Percentiles rank a stretch among this genome's conserved stretches.
Conservation (phyloP, 805 yeast species). For the Starmera pachycereana region DNA sequence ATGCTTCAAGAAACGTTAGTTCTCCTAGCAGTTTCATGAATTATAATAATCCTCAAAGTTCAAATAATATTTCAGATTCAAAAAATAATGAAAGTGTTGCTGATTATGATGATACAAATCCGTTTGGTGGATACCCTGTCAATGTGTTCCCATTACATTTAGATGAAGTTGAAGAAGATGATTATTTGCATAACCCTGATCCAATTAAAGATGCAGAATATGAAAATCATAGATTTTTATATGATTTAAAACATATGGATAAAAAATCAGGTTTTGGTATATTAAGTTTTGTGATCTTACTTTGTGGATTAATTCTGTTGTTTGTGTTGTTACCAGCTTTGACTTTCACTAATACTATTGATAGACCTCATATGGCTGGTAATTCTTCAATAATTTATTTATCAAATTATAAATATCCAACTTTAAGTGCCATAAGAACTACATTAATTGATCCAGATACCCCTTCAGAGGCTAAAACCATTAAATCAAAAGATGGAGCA, state of each 20-base stretch:
- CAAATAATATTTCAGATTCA: no score
- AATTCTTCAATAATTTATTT: slow-evolving; percentile 27
- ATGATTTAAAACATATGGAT: slow-evolving; percentile 61
- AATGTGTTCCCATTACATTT: slow-evolving; percentile 81
- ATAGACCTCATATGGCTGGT: not conserved
- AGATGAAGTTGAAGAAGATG: slow-evolving; percentile 93
- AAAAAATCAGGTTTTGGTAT: slow-evolving; percentile 51
- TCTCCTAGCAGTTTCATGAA: no score
- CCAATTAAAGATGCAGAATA: slow-evolving; percentile 85
- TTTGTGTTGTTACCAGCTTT: slow-evolving; percentile 77
- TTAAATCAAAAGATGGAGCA: slow-evolving; percentile 24
- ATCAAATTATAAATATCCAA: slow-evolving; percentile 47
- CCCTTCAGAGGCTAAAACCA: slow-evolving; percentile 36
- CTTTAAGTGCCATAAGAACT: slow-evolving; percentile 48
- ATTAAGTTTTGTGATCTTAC: slow-evolving; percentile 46
- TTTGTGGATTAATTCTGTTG: slow-evolving; percentile 52
- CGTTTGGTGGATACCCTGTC: slow-evolving; percentile 97
- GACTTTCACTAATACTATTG: slow-evolving; percentile 61
- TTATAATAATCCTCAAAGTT: no score
- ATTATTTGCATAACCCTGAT: slow-evolving; percentile 91
- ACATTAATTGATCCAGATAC: slow-evolving; percentile 65
- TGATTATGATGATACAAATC: slow-evolving; percentile 61
- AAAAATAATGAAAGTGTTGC: slow-evolving; percentile 5
- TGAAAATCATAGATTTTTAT: slow-evolving; percentile 56
- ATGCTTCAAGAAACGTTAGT: no score